These are phyloP conservation scores for Quaeritorhiza haematococci DNA, from an alignment of 371 early-diverging fungal species.

Conservation along the genomic window DNA sequence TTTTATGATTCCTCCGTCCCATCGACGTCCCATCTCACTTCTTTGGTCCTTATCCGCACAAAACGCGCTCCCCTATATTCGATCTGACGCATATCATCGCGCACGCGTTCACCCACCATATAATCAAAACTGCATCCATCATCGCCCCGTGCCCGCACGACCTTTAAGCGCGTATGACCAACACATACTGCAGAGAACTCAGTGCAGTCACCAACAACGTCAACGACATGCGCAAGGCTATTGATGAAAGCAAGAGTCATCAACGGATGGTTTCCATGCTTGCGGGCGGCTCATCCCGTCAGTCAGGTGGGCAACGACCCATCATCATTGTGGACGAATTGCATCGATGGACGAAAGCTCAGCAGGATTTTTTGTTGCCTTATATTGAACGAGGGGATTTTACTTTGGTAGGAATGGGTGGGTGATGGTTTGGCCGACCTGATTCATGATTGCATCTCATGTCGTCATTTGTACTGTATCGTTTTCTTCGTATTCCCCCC, in stretches of 20 bases:
- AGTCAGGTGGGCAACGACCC: conserved; percentile 57
- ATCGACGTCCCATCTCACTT: no score
- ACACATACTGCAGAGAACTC: conserved; percentile 64
- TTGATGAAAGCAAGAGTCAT: conserved; percentile 66
- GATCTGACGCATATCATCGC: no score
- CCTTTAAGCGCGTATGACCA: conserved; percentile 19
- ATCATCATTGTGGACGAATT: conserved; percentile 85
- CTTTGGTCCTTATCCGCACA: background rate
- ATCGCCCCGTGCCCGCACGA: conserved; percentile 60
- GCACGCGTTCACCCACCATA: no score
- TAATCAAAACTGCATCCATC: no score
- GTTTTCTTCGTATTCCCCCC: no score
- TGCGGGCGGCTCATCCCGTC: conserved; percentile 16
- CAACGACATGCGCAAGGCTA: conserved; percentile 65
- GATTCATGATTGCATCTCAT: background rate
- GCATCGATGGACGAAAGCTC: conserved; percentile 82
- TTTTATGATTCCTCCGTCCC: no score
- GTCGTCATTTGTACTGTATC: background rate
- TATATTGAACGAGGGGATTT: conserved; percentile 75
- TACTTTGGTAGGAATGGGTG: no score
- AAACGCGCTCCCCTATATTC: background rate
- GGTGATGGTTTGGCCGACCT: background rate
- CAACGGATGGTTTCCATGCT: background rate
- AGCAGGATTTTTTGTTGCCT: conserved; percentile 82
- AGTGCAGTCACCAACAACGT: conserved; percentile 67